Evolutionary conservation across 176 grass and related monocot genomes (phyloP), one percentile per base, ranked within the genome.

Genomic region (Elaeis guineensis): DNA sequence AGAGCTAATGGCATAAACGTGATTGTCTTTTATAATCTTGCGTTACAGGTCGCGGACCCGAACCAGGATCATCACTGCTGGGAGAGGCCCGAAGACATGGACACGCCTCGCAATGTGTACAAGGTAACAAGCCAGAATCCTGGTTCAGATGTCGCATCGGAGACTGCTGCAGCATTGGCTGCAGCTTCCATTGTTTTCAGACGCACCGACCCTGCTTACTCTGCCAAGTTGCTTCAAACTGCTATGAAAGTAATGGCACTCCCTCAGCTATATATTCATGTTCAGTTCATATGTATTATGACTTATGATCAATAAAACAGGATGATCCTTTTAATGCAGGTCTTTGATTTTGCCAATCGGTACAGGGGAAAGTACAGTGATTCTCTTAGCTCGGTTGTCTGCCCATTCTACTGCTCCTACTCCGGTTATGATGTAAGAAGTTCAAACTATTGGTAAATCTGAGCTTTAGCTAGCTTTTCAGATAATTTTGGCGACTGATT

Each of bases 1-100:
- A 11, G 15, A 66, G 6, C 15, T 3, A 21, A 35, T 20, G 21
- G 16, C 48, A 16, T 3, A 21, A 5, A 5, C 19, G 11, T 19
- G 39, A 51, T 44, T 9, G 19, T 22, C 3, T 3, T 50, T 5
- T 60, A 25, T 52, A 11, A 3, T 51, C 19, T 2, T 8, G 16
- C 6, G 51, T 72, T 54, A 25, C 21, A 83, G 73, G 91, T 96
- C 0, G 83, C 69, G 4, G 91, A 94, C 54, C 67, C 89, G 39
- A 30, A 76, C 71, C 71, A 81, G 80, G 89, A 94, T 50, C 89
- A 94, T 68, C 26, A 19, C 15, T 88, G 89, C 75, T 88, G 84
- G 80, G 80, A 88, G 64, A 22, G 89, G 30, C 71, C 90, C 1
- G 79, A 95, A 65, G 90, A 89, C 79, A 85, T 82, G 84, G 84